A percentile compares a stretch with the other conserved stretches of the same genome.
Conservation (phyloP, 192 early-diverging fungal genomes). For the Mortierella alpina region DNA sequence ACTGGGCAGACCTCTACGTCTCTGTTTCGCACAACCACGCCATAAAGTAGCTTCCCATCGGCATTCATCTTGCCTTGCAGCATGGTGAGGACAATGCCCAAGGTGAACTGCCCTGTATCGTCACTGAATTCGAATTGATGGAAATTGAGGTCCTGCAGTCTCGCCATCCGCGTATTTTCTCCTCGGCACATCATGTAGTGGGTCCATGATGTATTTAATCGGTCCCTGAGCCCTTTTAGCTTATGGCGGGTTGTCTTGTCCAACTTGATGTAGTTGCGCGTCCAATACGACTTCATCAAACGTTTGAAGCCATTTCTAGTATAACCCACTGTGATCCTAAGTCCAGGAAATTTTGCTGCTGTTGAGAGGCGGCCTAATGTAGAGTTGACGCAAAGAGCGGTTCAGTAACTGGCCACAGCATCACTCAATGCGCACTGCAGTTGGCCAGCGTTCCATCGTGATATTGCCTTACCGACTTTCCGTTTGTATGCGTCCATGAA, state of each 20-base stretch:
- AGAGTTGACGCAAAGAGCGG: too few species aligned
- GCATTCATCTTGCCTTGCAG: conserved; percentile 1
- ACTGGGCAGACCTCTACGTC: not conserved
- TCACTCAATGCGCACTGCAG: too few species aligned
- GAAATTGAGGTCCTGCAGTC: not conserved
- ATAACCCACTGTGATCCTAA: conserved; percentile 15
- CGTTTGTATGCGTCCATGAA: conserved; percentile 24
- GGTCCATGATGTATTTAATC: not conserved
- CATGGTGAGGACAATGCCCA: not conserved
- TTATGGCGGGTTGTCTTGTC: not conserved
- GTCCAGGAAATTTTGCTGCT: not conserved
- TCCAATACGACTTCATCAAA: conserved; percentile 1
- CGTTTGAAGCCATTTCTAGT: too few species aligned
- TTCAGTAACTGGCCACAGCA: too few species aligned
- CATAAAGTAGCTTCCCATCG: not conserved
- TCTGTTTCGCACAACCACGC: conserved; percentile 6
- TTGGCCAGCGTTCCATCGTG: not conserved
- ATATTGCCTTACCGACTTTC: too few species aligned
- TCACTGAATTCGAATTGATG: not conserved
- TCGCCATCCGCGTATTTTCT: conserved; percentile 6
- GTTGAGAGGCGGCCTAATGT: conserved; percentile 1
- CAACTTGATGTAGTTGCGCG: not conserved
- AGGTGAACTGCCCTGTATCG: conserved; percentile 1
- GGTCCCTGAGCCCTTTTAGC: not conserved
- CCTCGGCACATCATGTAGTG: conserved; percentile 3